Evolutionary conservation across 148 eudicot species (phyloP).

Genomic region (Dysphania ambrosioides): DNA sequence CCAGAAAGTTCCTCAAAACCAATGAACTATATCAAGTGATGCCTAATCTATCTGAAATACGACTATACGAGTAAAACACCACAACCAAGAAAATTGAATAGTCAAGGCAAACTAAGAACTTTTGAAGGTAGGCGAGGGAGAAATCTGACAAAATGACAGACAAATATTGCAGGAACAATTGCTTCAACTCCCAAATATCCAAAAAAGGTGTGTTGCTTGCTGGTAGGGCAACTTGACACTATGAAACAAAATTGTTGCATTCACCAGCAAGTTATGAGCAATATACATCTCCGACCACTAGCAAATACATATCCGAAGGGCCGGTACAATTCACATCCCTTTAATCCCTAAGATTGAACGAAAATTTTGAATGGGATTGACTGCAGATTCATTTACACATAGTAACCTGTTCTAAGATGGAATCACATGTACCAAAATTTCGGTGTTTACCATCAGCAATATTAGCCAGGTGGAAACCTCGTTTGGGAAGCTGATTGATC

Average conservation of each 20-base stretch:
- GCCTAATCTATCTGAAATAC: too few relatives aligned
- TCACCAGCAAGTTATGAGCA: conserved; percentile 17
- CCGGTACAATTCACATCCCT: background rate
- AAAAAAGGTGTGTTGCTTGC: background rate
- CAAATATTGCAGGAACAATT: background rate
- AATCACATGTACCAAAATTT: conserved; percentile 66
- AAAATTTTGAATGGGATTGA: background rate
- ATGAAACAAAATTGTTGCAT: conserved; percentile 44
- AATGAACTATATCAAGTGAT: too few relatives aligned
- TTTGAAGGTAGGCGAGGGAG: background rate
- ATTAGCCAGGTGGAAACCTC: conserved; percentile 71
- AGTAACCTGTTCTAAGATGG: conserved; percentile 40
- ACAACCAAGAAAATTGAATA: too few relatives aligned
- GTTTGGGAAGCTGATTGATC: conserved; percentile 73
- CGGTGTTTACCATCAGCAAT: conserved; percentile 90
- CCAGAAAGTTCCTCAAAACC: background rate
- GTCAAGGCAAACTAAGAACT: too few relatives aligned
- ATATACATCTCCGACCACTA: conserved; percentile 10
- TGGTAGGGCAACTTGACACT: conserved; percentile 22
- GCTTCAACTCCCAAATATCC: background rate
- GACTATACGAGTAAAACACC: too few relatives aligned
- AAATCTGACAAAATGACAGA: background rate
- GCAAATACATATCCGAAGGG: background rate
- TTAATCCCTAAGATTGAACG: background rate
- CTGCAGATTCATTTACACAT: conserved; percentile 33